Evolutionary conservation across 768 basidiomycete species (phyloP).

Genomic region (Kockovaella imperatae): DNA sequence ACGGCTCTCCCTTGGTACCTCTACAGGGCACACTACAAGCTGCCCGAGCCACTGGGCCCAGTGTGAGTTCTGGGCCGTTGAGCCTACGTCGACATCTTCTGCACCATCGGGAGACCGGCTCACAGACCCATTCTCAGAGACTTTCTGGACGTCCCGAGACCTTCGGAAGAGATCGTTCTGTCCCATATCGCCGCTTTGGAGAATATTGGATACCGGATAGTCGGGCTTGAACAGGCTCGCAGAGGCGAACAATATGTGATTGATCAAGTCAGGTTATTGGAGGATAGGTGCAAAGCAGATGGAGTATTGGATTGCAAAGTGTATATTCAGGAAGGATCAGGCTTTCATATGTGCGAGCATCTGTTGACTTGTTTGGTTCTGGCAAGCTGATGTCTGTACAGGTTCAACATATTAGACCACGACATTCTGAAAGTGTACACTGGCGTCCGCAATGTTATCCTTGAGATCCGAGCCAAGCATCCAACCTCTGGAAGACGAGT

Average conservation of each 20-base stretch:
- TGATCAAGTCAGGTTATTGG: constrained; percentile 57
- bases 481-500: constrained; percentile 48
- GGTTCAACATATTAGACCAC: constrained; percentile 86
- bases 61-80: constrained; percentile 7
- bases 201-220: constrained; percentile 80
- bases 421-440: constrained; percentile 75
- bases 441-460: constrained; percentile 76
- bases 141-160: constrained; percentile 21
- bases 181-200: constrained; percentile 50
- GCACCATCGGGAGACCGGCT: neutral
- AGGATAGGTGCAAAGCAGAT: constrained; percentile 57
- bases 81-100: neutral
- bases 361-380: neutral
- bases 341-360: constrained; percentile 62
- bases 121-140: constrained; percentile 11
- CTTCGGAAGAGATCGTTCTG: constrained; percentile 32
- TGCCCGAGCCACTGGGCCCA: constrained; percentile 15
- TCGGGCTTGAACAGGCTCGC: constrained; percentile 83
- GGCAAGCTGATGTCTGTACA: constrained; percentile 42
- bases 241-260: constrained; percentile 76
- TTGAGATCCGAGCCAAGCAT: constrained; percentile 59
- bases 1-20: constrained; percentile 19
- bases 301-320: constrained; percentile 80
- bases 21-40: constrained; percentile 18
- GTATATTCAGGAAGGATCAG: constrained; percentile 81